phyloP scores from a whole-genome alignment of 2,329 filamentous ascomycete species.

The Pleoardoris graminearum region DNA sequence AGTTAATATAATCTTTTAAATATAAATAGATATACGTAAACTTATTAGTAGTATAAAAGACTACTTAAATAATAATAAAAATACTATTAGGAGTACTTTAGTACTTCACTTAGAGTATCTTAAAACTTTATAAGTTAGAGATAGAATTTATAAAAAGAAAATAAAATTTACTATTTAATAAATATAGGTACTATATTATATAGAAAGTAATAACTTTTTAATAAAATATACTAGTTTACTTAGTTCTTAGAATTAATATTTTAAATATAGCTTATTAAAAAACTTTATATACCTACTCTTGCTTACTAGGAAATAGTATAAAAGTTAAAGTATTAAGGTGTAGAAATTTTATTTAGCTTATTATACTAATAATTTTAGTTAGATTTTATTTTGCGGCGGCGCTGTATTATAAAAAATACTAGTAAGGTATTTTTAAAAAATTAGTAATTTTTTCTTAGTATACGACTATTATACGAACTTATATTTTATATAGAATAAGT shows the following conservation, averaged over 20 bases:
- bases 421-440: background rate
- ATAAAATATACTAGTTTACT: background rate
- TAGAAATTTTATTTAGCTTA: too few relatives aligned
- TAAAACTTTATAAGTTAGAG: background rate
- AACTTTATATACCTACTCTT: background rate
- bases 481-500: too few relatives aligned
- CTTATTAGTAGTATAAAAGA: background rate
- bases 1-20: background rate
- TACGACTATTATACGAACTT: background rate
- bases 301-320: background rate
- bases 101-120: background rate
- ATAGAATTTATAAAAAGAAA: background rate
- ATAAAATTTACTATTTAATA: background rate
- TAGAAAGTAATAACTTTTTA: background rate
- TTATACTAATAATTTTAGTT: background rate
- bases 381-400: background rate
- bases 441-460: background rate
- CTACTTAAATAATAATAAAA: background rate
- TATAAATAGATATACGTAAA: background rate
- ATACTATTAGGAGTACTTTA: background rate
- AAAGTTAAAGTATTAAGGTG: too few relatives aligned
- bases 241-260: background rate
- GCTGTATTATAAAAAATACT: background rate
- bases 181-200: background rate
- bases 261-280: background rate